Evolutionary conservation across 148 eudicot species (phyloP), one percentile per base, ranked within the genome.

Genomic region (Bassia scoparia): DNA sequence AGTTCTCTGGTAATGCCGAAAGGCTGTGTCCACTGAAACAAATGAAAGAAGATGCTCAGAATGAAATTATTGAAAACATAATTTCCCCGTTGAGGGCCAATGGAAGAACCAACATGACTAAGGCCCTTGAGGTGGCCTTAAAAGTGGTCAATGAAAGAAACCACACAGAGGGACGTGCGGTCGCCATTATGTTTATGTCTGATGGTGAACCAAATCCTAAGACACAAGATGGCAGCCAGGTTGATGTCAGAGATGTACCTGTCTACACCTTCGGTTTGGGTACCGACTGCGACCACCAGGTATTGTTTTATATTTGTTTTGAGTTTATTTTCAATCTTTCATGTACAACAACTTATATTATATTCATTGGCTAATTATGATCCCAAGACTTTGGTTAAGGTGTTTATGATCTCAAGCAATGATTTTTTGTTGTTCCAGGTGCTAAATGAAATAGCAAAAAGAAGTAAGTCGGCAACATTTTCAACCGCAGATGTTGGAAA

Each of bases 211-310:
- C 62, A 9, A 29, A 9, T 29, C 27, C 35, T 5, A 8, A 29
- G 23, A 17, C 24, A 13, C 35, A 7, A 3, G 54, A 75, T 44
- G 54, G 53, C 6, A 24, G 53, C 27, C 27, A 5, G 7, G 44
- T 67, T 37, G 37, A 17, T 10, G 34, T 75, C 4, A 29, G 26
- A 17, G 29, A 38, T 37, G 61, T 67, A 13, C 78, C 78, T 27
- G 78, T 75, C 1, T 46, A 75, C 21, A 67, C 72, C 11, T 75
- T 75, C 20, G 78, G 72, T 7, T 26, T 75, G 10, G 78, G 78
- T 34, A 16, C 18, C 26, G 55, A 75, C 33, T 49, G 24, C 38
- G 34, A 24, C 12, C 48, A 7, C 30, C 4, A 66, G 26, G 52
- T 66, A 24, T 12, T 3, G 3, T 48, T n/a, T n/a, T n/a, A n/a